Evolutionary conservation across 805 yeast genomes (phyloP), one percentile per base, ranked within the genome.

Genomic region (Kodamaea jinghongensis): DNA sequence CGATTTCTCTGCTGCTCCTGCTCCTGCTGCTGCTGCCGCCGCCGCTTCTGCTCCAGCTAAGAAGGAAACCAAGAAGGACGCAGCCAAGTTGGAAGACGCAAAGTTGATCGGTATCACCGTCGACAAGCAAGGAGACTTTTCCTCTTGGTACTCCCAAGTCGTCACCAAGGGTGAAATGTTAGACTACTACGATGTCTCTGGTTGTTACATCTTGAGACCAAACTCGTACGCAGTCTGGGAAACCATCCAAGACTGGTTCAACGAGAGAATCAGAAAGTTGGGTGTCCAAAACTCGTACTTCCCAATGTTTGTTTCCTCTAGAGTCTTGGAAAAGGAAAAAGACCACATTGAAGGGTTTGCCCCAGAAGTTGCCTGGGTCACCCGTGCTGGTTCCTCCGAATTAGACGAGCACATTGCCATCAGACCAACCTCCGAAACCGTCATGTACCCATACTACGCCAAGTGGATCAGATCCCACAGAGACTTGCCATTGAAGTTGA

Each of bases 321-420:
- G 81, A 53, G 99, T 95, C 15, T 74, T 93, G 56, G 98, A 95
- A 71, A 88, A 83, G 71, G 99, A 93, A 74, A 93, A 93, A 70
- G 99, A 93, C 61, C 99, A 93, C 63, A 80, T 93, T 54, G 99
- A 93, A 68, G 99, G 99, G 32, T 93, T 93, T 63, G 99, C 99
- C 34, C 99, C 99, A 17, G 99, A 93, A 69, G 99, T 93, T 41
- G 99, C 99, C 17, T 93, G 99, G 99, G 99, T 93, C 52, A 93
- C 99, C 41, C 81, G 75, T 56, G 99, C 99, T 39, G 99, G 99
- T 56, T 63, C 71, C 23, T 84, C 96, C 25, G 98, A 93, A 36
- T 76, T 93, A 54, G 99, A 95, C 42, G 99, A 93, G 71, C 98
- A 96, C 55, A 88, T 93, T 56, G 99, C 99, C 47, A 93, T 93